Evolutionary conservation across 768 basidiomycete species (phyloP).

Genomic region (Infundibulicybe gibba): DNA sequence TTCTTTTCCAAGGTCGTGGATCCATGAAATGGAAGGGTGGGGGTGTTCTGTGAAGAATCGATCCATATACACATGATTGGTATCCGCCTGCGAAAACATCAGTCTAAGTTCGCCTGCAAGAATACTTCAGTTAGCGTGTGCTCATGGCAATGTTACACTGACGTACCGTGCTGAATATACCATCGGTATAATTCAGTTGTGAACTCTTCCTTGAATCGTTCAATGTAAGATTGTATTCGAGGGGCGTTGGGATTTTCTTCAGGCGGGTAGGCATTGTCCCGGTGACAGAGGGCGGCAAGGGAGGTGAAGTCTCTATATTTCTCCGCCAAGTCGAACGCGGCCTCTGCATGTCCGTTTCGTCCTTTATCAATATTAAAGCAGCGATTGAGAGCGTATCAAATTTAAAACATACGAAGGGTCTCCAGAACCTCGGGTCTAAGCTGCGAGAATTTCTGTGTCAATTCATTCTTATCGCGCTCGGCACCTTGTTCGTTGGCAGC

Average conservation of each 20-base stretch:
- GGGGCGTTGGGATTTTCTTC: constrained; percentile 59
- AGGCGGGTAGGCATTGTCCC: constrained; percentile 58
- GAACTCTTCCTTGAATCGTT: constrained; percentile 78
- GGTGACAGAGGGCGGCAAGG: constrained; percentile 82
- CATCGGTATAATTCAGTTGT: constrained; percentile 88
- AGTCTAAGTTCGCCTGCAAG: constrained; percentile 70
- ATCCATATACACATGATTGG: constrained; percentile 62
- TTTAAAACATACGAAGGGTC: constrained; percentile 62
- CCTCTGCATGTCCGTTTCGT: constrained; percentile 54
- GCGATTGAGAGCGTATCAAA: constrained; percentile 1
- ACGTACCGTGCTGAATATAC: constrained; percentile 86
- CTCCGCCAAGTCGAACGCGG: constrained; percentile 84
- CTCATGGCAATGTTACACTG: neutral
- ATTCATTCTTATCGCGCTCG: constrained; percentile 52
- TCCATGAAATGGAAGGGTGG: constrained; percentile 73
- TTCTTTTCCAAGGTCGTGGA: constrained; percentile 76
- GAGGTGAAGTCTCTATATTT: constrained; percentile 82
- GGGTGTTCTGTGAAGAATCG: constrained; percentile 62
- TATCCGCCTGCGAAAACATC: constrained; percentile 74
- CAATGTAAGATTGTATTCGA: constrained; percentile 69
- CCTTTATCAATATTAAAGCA: constrained; percentile 36
- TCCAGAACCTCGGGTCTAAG: constrained; percentile 77
- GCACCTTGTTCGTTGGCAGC: constrained; percentile 44
- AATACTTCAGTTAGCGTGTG: constrained; percentile 2
- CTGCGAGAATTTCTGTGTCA: constrained; percentile 65